Percentiles rank a stretch among this genome's conserved stretches.
Evolutionary conservation across 1,284 basidiomycete genomes (phyloP).

Genomic region (Cutaneotrichosporon arboriforme): DNA sequence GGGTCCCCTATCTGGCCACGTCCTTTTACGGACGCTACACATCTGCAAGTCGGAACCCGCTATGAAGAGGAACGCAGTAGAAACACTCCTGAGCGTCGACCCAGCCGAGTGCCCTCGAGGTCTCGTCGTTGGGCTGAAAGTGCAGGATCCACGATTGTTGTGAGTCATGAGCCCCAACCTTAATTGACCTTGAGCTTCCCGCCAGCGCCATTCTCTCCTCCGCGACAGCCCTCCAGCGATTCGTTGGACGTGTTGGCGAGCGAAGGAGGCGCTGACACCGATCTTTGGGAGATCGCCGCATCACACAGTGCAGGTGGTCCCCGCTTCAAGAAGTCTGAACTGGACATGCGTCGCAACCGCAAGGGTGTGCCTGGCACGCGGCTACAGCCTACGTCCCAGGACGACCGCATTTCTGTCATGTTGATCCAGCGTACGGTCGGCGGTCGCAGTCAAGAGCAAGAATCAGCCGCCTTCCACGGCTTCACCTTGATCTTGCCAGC

Average conservation of each 20-base stretch:
- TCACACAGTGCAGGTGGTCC: conserved; percentile 44
- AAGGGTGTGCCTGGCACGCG: conserved; percentile 68
- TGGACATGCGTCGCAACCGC: conserved; percentile 72
- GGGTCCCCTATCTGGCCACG: conserved; percentile 72
- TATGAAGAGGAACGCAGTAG: conserved; percentile 69
- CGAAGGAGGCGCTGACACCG: neutral
- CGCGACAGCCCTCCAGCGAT: no score
- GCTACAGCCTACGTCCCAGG: conserved; percentile 61
- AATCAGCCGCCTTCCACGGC: conserved; percentile 57
- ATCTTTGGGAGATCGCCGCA: conserved; percentile 61
- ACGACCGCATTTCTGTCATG: conserved; percentile 73
- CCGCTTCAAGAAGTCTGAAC: conserved; percentile 69
- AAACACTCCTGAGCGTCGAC: conserved; percentile 57
- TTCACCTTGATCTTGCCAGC: conserved; percentile 77
- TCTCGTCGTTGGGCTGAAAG: conserved; percentile 68
- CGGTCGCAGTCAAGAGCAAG: conserved; percentile 6
- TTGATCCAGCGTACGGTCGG: conserved; percentile 71
- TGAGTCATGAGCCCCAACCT: conserved; percentile 13
- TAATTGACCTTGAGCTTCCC: conserved; percentile 22
- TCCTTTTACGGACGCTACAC: conserved; percentile 66
- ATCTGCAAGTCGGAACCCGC: conserved; percentile 54
- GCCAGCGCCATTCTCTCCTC: conserved; percentile 11
- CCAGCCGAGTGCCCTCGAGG: conserved; percentile 63
- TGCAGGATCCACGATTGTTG: conserved; percentile 61
- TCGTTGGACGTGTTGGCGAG: no score